phyloP scores from a whole-genome alignment of 495 filamentous ascomycete genomes.

The Tuber melanosporum region DNA sequence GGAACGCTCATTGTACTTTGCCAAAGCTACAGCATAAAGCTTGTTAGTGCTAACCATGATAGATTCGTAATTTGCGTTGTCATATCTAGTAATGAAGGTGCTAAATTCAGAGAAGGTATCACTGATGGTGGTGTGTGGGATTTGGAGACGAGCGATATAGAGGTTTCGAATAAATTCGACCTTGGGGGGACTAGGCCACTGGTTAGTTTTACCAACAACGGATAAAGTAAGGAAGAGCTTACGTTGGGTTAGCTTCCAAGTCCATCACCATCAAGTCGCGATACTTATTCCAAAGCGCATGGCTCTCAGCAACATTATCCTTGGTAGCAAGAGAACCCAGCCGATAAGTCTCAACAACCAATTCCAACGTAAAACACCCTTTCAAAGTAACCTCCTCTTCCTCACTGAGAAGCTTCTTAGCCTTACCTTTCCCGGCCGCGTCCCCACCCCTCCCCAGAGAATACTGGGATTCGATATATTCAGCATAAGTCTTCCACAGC shows the following conservation, averaged over 20 bases:
- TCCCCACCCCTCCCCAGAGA: conserved; percentile 53
- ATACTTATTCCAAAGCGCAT: conserved; percentile 81
- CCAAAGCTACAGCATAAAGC: conserved; percentile 61
- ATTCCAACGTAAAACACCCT: conserved; percentile 73
- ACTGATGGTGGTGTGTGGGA: conserved; percentile 79
- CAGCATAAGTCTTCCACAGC: conserved; percentile 82
- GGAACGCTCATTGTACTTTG: conserved; percentile 62
- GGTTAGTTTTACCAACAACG: conserved; percentile 46
- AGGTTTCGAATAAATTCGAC: conserved; percentile 60
- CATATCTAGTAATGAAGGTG: conserved; percentile 69
- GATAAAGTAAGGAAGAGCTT: conserved; percentile 51
- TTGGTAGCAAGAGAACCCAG: conserved; percentile 69
- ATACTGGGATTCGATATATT: conserved; percentile 68
- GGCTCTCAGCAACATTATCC: conserved; percentile 76
- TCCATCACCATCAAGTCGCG: conserved; percentile 57
- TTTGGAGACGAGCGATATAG: conserved; percentile 66
- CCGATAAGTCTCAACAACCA: conserved; percentile 70
- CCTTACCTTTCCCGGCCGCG: conserved; percentile 44
- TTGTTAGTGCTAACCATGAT: conserved; percentile 67
- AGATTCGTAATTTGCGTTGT: conserved; percentile 65
- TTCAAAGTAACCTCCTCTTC: conserved; percentile 68
- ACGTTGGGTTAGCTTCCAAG: conserved; percentile 51
- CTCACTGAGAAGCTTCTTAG: conserved; percentile 55
- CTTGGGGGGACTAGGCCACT: conserved; percentile 25
- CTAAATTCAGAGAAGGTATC: conserved; percentile 78